These are phyloP conservation scores for Agroathelia rolfsii DNA, from an alignment of 1,284 basidiomycete genomes.

Conservation along the genomic window DNA sequence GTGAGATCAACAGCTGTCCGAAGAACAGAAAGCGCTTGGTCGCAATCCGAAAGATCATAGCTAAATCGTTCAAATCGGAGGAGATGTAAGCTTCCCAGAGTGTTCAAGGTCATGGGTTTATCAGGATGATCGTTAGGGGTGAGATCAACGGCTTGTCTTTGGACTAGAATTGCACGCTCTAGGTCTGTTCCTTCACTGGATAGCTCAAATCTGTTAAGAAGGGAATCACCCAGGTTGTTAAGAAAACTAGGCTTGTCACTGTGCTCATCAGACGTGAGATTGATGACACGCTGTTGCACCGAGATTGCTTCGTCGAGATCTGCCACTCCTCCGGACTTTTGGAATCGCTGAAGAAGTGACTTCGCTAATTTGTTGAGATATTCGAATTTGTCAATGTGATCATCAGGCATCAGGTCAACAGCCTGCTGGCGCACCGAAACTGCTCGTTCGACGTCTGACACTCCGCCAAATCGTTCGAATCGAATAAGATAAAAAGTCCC, in stretches of 20 bases:
- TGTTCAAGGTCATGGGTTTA: conserved; percentile 4
- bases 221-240: conserved; percentile 7
- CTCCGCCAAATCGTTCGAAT: conserved; percentile 7
- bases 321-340: conserved; percentile 2
- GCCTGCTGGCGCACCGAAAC: conserved; percentile 5
- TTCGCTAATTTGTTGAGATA: no score
- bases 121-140: conserved; percentile 6
- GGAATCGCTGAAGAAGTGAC: no score
- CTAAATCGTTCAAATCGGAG: conserved; percentile 7
- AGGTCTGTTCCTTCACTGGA: conserved; percentile 4
- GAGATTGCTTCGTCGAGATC: conserved; percentile 18
- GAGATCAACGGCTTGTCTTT: conserved; percentile 4
- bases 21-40: background rate
- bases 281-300: conserved; percentile 10
- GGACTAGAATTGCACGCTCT: conserved; percentile 1
- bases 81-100: conserved; percentile 6
- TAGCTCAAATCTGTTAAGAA: conserved; percentile 7
- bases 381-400: no score
- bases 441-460: conserved; percentile 10
- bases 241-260: conserved; percentile 6
- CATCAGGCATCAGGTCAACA: no score
- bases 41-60: no score
- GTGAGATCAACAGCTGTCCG: conserved; percentile 5
- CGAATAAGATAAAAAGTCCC: conserved; percentile 4
- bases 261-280: conserved; percentile 8